Conservation (phyloP, 2,329 filamentous ascomycete species). For the Clonostachys chloroleuca region DNA sequence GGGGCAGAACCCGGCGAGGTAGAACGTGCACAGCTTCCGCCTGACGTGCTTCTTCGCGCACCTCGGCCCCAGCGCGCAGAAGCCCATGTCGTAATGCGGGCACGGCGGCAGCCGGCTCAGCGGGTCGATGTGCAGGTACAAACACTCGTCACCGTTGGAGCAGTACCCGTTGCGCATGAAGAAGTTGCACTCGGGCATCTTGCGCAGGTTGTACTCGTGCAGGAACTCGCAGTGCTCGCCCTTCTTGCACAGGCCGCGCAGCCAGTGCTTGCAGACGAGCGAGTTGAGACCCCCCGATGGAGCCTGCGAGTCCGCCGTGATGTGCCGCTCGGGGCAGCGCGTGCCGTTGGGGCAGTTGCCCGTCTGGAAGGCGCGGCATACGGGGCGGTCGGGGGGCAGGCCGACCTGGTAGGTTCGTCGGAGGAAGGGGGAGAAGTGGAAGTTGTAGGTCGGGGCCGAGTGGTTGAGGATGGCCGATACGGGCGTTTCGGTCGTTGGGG, state of each 20-base stretch:
- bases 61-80: conserved; percentile 83
- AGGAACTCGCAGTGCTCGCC: conserved; percentile 95
- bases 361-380: conserved; percentile 81
- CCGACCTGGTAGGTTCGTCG: conserved; percentile 80
- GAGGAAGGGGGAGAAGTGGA: conserved; percentile 84
- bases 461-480: conserved; percentile 50
- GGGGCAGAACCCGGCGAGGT: conserved; percentile 91
- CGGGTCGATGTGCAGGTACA: conserved; percentile 87
- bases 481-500: conserved; percentile 13
- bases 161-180: conserved; percentile 92
- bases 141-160: conserved; percentile 92
- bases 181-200: conserved; percentile 98
- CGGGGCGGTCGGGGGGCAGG: conserved; percentile 70
- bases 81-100: conserved; percentile 89
- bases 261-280: conserved; percentile 98
- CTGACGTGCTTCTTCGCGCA: conserved; percentile 89
- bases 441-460: conserved; percentile 55
- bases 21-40: conserved; percentile 75
- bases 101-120: conserved; percentile 75
- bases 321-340: conserved; percentile 81
- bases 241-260: conserved; percentile 96
- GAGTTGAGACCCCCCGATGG: conserved; percentile 61
- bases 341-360: conserved; percentile 85
- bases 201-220: conserved; percentile 96
- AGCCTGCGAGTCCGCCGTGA: conserved; percentile 13